A percentile compares a stretch with the other conserved stretches of the same genome.
Evolutionary conservation across 2,329 filamentous ascomycete genomes (phyloP).

Genomic region (Triangularia setosa): DNA sequence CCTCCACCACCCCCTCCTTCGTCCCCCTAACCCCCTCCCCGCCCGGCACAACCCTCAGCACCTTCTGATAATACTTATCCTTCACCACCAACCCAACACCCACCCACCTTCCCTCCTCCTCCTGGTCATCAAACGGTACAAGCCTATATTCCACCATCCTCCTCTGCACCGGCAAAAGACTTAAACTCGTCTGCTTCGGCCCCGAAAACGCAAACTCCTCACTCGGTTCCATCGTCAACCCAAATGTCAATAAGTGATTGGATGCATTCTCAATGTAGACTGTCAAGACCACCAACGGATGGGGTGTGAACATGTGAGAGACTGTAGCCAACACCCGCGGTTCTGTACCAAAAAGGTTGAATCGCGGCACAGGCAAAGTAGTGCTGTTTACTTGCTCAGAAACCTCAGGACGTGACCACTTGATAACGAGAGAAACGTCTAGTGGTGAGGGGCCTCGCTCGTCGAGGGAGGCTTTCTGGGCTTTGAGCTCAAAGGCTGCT

Average conservation of each 20-base stretch:
- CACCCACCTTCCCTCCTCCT: constrained; percentile 66
- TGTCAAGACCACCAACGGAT: constrained; percentile 43
- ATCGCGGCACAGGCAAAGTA: constrained; percentile 70
- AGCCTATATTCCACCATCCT: constrained; percentile 70
- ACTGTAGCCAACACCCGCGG: constrained; percentile 73
- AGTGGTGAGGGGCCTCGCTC: constrained; percentile 73
- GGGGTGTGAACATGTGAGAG: constrained; percentile 33
- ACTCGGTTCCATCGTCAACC: constrained; percentile 84
- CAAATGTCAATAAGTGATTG: constrained; percentile 91
- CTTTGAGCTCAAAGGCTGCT: constrained; percentile 67
- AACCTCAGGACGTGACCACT: constrained; percentile 62
- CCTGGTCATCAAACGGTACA: constrained; percentile 60
- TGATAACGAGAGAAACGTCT: constrained; percentile 70
- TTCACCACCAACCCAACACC: constrained; percentile 71
- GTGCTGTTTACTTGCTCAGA: constrained; percentile 53
- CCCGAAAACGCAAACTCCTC: constrained; percentile 93
- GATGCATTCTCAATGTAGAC: constrained; percentile 88
- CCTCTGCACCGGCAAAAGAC: constrained; percentile 77
- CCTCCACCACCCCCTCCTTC: constrained; percentile 60
- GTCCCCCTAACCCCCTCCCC: constrained; percentile 66
- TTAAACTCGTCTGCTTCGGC: constrained; percentile 72
- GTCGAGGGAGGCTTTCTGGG: constrained; percentile 75
- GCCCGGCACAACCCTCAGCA: constrained; percentile 73
- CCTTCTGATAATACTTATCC: constrained; percentile 92
- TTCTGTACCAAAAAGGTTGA: constrained; percentile 76